Evolutionary conservation across 75 land plant genomes (phyloP).

Genomic region (Pseudotsuga menziesii): DNA sequence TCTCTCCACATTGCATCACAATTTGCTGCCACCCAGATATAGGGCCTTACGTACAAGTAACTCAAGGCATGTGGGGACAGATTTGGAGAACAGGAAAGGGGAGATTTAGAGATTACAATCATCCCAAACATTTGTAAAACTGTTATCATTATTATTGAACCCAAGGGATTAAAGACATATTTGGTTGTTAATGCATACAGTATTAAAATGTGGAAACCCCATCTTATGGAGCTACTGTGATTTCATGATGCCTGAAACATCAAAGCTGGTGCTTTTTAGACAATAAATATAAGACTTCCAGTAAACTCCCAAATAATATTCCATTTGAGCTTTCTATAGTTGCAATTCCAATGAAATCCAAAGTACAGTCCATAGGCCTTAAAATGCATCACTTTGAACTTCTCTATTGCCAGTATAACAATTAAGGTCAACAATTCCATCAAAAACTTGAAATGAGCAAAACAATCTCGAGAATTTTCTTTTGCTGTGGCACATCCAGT

Average conservation of each 20-base stretch:
- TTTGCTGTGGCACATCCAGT: neutral
- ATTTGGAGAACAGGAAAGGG: too few species aligned
- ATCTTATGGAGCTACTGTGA: neutral
- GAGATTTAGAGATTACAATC: neutral
- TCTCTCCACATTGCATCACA: neutral
- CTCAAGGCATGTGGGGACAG: too few species aligned
- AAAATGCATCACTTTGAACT: neutral
- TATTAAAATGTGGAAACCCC: neutral
- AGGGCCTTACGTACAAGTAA: too few species aligned
- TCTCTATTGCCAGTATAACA: neutral
- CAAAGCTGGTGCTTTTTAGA: neutral
- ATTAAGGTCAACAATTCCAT: neutral
- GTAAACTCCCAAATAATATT: neutral
- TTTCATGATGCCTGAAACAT: neutral
- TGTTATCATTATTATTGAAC: neutral
- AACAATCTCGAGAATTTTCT: neutral
- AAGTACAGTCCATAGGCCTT: neutral
- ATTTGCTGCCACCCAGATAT: too few species aligned
- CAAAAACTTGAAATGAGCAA: neutral
- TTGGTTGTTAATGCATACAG: neutral
- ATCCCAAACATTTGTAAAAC: neutral
- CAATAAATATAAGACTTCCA: neutral
- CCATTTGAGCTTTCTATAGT: neutral
- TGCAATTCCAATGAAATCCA: neutral
- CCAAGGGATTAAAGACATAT: neutral